Conservation (phyloP, 257 asterid species). For the Verbena officinalis region DNA sequence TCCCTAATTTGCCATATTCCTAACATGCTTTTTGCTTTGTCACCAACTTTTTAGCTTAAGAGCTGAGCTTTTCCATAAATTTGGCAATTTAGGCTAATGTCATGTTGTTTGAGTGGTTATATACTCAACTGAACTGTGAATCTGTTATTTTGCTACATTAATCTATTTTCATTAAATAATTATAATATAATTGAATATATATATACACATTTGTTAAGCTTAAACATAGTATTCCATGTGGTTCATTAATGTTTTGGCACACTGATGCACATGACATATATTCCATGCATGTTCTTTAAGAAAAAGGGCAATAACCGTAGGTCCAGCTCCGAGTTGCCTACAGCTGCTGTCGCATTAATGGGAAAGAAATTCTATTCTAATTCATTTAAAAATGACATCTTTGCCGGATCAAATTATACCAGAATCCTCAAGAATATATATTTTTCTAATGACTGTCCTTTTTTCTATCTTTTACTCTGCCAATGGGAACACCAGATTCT, state of each 20-base stretch:
- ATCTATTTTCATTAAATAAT: too few relatives aligned
- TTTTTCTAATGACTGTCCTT: not conserved
- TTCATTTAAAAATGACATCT: not conserved
- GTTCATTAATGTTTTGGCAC: slow-evolving; percentile 24
- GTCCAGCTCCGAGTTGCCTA: not conserved
- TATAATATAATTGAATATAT: too few relatives aligned
- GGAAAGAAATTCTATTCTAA: not conserved
- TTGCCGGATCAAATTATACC: not conserved
- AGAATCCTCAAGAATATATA: too few relatives aligned
- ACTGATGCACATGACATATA: slow-evolving; percentile 35
- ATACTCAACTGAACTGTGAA: too few relatives aligned
- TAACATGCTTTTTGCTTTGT: slow-evolving; percentile 34
- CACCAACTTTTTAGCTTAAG: slow-evolving; percentile 22
- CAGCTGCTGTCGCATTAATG: slow-evolving; percentile 15
- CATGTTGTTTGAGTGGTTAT: too few relatives aligned
- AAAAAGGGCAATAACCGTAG: not conserved
- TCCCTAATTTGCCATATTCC: too few relatives aligned
- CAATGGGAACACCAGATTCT: not conserved
- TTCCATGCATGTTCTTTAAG: slow-evolving; percentile 34
- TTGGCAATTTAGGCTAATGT: slow-evolving; percentile 8
- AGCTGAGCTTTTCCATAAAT: slow-evolving; percentile 23
- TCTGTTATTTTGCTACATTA: too few relatives aligned
- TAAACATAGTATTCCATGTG: too few relatives aligned
- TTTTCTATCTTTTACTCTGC: not conserved
- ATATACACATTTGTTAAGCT: too few relatives aligned